Evolutionary conservation across 148 eudicot genomes (phyloP).

Genomic region (Limonium bicolor): DNA sequence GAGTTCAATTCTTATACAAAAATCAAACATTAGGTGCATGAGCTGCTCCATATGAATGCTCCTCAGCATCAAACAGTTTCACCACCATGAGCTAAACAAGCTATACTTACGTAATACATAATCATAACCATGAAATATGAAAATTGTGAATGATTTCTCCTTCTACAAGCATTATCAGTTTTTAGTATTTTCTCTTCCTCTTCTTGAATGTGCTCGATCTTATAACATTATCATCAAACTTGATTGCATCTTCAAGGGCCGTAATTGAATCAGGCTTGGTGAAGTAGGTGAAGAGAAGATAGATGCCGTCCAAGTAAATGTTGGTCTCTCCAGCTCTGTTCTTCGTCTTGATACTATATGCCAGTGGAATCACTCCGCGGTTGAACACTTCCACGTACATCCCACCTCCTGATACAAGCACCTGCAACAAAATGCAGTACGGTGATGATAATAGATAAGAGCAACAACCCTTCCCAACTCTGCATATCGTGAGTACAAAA

Average conservation of each 20-base stretch:
- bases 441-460: no score
- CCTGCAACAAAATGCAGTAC: no score
- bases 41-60: no score
- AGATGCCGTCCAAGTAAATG: slow-evolving; percentile 84
- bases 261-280: slow-evolving; percentile 78
- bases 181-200: slow-evolving; percentile 65
- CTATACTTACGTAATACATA: no score
- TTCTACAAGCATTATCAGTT: no score
- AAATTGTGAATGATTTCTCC: background rate
- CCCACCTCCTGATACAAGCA: slow-evolving; percentile 76
- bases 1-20: no score
- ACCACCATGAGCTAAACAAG: no score
- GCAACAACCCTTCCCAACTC: no score
- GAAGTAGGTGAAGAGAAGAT: slow-evolving; percentile 81
- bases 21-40: no score
- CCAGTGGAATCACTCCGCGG: slow-evolving; percentile 82
- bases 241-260: slow-evolving; percentile 31
- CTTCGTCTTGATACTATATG: slow-evolving; percentile 73
- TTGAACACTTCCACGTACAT: slow-evolving; percentile 79
- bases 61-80: no score
- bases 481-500: no score
- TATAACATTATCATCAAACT: slow-evolving; percentile 56
- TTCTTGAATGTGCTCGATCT: slow-evolving; percentile 63
- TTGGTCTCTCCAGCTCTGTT: slow-evolving; percentile 85
- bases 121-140: background rate